phyloP scores from a whole-genome alignment of 2,329 filamentous ascomycete genomes.

The Botryotinia calthae region DNA sequence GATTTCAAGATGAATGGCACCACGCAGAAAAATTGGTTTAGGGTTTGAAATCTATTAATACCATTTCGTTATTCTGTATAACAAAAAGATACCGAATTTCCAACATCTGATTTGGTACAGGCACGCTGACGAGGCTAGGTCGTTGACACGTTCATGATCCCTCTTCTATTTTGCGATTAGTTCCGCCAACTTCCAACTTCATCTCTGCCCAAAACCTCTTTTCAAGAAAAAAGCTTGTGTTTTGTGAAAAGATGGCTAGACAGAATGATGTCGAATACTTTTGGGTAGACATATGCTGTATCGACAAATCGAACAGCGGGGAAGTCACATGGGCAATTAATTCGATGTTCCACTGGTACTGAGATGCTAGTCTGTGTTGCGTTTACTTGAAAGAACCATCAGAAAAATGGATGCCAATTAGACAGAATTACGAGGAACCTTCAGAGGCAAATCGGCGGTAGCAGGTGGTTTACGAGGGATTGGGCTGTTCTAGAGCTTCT shows the following conservation, averaged over 20 bases:
- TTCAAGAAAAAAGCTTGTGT: conserved; percentile 15
- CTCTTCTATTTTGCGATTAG: neutral
- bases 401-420: neutral
- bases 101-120: neutral
- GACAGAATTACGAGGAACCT: conserved; percentile 17
- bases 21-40: neutral
- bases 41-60: neutral
- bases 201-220: no score
- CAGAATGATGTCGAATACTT: conserved; percentile 23
- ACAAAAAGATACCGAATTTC: neutral
- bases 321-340: conserved; percentile 26
- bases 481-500: conserved; percentile 27
- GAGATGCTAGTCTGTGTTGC: conserved; percentile 27
- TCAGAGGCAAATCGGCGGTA: neutral
- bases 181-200: neutral
- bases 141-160: neutral
- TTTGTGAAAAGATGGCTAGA: conserved; percentile 25
- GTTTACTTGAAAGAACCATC: conserved; percentile 28
- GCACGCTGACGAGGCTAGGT: neutral
- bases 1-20: neutral
- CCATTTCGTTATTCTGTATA: neutral
- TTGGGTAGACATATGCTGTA: conserved; percentile 26
- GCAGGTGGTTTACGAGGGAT: conserved; percentile 30
- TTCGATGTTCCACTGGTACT: conserved; percentile 33
- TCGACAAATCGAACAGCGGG: conserved; percentile 23